Evolutionary conservation across 139 green algal genomes (phyloP).

Genomic region (Closterium sp.): DNA sequence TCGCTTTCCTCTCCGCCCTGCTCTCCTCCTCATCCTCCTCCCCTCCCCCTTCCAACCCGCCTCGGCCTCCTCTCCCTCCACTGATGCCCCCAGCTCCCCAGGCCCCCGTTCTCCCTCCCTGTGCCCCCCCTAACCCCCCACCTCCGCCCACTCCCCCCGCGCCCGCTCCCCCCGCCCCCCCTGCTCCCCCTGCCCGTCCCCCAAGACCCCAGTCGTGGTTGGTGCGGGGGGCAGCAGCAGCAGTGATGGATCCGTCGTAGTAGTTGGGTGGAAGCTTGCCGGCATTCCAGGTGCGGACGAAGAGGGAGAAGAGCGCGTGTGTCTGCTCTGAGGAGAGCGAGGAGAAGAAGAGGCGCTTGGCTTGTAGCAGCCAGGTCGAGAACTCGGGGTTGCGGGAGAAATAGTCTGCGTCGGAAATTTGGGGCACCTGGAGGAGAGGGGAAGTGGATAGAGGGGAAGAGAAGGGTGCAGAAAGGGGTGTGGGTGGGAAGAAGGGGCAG

Average conservation of each 20-base stretch:
- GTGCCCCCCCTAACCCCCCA: background rate
- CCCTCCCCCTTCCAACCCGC: background rate
- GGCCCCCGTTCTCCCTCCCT: background rate
- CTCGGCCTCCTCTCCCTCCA: background rate
- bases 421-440: slow-evolving; percentile 10
- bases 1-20: background rate
- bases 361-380: slow-evolving; percentile 28
- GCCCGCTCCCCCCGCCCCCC: background rate
- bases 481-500: background rate
- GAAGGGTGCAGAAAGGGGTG: background rate
- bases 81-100: background rate
- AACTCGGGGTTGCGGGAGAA: slow-evolving; percentile 47
- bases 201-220: slow-evolving; percentile 19
- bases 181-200: background rate
- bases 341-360: slow-evolving; percentile 35
- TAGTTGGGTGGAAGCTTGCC: slow-evolving; percentile 33
- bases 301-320: slow-evolving; percentile 29
- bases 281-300: slow-evolving; percentile 27
- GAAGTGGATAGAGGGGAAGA: background rate
- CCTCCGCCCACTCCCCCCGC: background rate
- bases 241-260: slow-evolving; percentile 37
- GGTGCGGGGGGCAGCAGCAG: background rate
- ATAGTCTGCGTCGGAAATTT: slow-evolving; percentile 45
- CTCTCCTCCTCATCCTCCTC: slow-evolving; percentile 39
- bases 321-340: slow-evolving; percentile 33